A percentile compares a stretch with the other conserved stretches of the same genome.
Evolutionary conservation across 179 eudicot species (phyloP).

Genomic region (Beta corolliflora): DNA sequence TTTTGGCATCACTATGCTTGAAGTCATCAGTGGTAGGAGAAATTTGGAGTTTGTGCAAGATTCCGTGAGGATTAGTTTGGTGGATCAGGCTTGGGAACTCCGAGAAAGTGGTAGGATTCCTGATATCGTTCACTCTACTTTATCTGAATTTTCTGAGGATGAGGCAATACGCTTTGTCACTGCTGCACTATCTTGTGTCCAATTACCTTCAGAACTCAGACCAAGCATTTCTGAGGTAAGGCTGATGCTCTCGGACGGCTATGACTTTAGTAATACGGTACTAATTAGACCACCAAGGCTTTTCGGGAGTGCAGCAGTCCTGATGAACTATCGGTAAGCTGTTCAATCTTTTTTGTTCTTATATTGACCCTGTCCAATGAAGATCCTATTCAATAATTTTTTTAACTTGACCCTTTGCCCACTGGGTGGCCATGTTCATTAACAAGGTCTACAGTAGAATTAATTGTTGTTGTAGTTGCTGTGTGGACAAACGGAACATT

Average conservation of each 20-base stretch:
- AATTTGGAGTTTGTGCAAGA: background rate
- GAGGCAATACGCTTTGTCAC: background rate
- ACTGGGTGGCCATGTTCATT: background rate
- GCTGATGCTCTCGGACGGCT: background rate
- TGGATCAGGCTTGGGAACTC: background rate
- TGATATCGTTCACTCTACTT: background rate
- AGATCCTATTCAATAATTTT: background rate
- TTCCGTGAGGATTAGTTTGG: background rate
- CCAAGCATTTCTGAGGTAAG: slow-evolving; percentile 8
- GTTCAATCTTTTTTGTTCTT: background rate
- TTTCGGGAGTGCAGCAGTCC: too few species aligned
- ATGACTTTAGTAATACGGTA: background rate
- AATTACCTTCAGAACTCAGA: background rate
- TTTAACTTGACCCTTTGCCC: background rate
- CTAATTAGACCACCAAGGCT: background rate
- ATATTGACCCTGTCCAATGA: background rate
- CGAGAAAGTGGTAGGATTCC: slow-evolving; percentile 2
- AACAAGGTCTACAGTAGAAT: background rate
- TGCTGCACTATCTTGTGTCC: background rate
- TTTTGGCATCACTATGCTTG: slow-evolving; percentile 1
- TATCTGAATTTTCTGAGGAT: background rate
- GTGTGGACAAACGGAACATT: background rate
- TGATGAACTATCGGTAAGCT: background rate
- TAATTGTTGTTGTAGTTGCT: background rate
- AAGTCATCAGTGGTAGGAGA: background rate